These are phyloP conservation scores for Corinectria fuckeliana DNA, from an alignment of 2,329 filamentous ascomycete genomes.

Conservation along the genomic window DNA sequence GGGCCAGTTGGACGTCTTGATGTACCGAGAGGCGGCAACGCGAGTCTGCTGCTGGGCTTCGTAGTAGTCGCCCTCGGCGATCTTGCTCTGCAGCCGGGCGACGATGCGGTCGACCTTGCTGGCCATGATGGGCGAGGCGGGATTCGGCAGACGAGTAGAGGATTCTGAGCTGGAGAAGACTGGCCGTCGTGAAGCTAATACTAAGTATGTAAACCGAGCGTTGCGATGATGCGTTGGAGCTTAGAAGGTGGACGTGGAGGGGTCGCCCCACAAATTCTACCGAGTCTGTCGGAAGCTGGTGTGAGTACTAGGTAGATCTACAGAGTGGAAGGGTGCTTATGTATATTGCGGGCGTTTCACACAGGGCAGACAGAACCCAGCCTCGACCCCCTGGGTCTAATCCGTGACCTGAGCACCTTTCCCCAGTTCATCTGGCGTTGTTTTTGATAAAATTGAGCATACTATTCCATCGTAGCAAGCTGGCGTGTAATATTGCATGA, in stretches of 20 bases:
- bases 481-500: no score
- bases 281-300: no score
- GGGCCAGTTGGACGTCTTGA: slow-evolving; percentile 83
- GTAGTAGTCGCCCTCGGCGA: slow-evolving; percentile 91
- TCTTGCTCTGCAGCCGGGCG: slow-evolving; percentile 79
- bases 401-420: no score
- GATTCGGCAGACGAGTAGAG: not conserved
- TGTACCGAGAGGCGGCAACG: slow-evolving; percentile 91
- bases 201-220: not conserved
- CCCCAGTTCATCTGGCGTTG: no score
- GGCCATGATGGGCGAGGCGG: slow-evolving; percentile 41
- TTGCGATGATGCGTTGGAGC: slow-evolving; percentile 3
- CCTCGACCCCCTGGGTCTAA: no score
- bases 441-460: no score
- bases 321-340: no score
- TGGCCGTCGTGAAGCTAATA: no score
- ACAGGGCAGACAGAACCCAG: no score
- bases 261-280: slow-evolving; percentile 1
- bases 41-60: slow-evolving; percentile 98
- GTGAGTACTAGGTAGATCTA: no score
- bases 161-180: not conserved
- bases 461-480: no score
- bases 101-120: slow-evolving; percentile 59
- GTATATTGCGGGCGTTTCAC: no score
- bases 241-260: slow-evolving; percentile 16